phyloP scores from a whole-genome alignment of 2,329 filamentous ascomycete species.

The Rhynchosporium secalis region DNA sequence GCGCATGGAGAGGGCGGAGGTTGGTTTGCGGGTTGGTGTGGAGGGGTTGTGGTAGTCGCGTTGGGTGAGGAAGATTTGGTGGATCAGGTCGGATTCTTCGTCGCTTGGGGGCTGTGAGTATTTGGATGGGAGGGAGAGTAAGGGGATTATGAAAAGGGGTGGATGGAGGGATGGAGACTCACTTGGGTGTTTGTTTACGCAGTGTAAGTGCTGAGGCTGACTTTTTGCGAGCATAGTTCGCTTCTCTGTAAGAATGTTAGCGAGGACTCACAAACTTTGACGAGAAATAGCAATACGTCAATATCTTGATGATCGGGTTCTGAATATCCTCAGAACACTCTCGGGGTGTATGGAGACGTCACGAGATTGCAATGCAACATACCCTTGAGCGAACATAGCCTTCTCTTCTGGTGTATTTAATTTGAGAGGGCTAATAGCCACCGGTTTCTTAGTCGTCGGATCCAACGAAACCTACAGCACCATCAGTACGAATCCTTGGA shows the following conservation, averaged over 20 bases:
- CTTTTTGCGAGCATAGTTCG: conserved; percentile 66
- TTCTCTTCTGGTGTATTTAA: conserved; percentile 64
- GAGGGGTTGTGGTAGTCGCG: conserved; percentile 63
- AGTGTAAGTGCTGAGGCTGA: conserved; percentile 58
- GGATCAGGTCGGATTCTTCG: conserved; percentile 68
- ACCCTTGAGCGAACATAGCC: conserved; percentile 57
- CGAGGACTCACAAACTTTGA: background rate
- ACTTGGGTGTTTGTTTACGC: conserved; percentile 63
- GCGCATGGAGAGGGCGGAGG: conserved; percentile 62
- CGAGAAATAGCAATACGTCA: background rate
- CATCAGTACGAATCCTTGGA: conserved; percentile 3
- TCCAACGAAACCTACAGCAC: conserved; percentile 55
- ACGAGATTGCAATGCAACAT: background rate
- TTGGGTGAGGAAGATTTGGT: conserved; percentile 68
- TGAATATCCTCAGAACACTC: too few relatives aligned
- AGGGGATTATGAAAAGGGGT: background rate
- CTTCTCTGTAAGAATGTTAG: conserved; percentile 42
- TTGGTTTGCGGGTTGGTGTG: conserved; percentile 52
- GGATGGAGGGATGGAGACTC: background rate
- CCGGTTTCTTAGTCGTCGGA: conserved; percentile 64
- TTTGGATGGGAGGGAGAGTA: background rate
- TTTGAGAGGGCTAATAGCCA: conserved; percentile 59
- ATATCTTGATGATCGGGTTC: too few relatives aligned
- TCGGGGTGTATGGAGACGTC: background rate
- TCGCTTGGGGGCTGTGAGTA: conserved; percentile 40